Percentiles rank a stretch among this genome's conserved stretches.
Evolutionary conservation across 306 rosid species (phyloP).

Genomic region (Clitoria ternatea): DNA sequence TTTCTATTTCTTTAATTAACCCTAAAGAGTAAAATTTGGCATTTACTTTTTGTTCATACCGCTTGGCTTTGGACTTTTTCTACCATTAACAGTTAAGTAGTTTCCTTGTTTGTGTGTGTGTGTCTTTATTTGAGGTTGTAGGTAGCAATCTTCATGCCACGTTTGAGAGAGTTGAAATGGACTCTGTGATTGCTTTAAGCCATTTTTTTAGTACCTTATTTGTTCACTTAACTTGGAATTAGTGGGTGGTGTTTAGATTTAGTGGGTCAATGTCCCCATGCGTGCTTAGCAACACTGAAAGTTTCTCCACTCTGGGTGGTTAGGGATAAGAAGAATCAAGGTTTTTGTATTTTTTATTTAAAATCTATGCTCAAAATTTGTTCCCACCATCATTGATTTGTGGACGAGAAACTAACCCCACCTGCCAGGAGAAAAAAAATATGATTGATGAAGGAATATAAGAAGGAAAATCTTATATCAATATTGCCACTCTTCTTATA

Average conservation of each 20-base stretch:
- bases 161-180: conserved; percentile 21
- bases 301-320: not conserved
- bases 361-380: not conserved
- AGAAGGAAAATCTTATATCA: conserved; percentile 10
- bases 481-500: not conserved
- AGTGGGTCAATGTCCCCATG: conserved; percentile 20
- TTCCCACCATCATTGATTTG: not conserved
- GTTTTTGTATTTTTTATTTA: not conserved
- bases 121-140: not conserved
- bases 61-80: not conserved
- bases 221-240: conserved; percentile 18
- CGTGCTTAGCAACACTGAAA: not conserved
- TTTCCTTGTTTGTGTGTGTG: not conserved
- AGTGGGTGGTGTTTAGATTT: conserved; percentile 28
- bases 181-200: not conserved
- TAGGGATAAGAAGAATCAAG: not conserved
- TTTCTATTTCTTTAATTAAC: no score
- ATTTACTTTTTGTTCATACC: no score
- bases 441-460: conserved; percentile 4
- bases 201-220: not conserved
- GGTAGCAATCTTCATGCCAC: conserved; percentile 6
- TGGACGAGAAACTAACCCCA: conserved; percentile 25
- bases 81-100: not conserved
- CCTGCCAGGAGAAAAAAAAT: conserved; percentile 20
- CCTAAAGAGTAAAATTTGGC: no score